Evolutionary conservation across 257 asterid species (phyloP), one percentile per base, ranked within the genome.

Genomic region (Fraxinus excelsior): DNA sequence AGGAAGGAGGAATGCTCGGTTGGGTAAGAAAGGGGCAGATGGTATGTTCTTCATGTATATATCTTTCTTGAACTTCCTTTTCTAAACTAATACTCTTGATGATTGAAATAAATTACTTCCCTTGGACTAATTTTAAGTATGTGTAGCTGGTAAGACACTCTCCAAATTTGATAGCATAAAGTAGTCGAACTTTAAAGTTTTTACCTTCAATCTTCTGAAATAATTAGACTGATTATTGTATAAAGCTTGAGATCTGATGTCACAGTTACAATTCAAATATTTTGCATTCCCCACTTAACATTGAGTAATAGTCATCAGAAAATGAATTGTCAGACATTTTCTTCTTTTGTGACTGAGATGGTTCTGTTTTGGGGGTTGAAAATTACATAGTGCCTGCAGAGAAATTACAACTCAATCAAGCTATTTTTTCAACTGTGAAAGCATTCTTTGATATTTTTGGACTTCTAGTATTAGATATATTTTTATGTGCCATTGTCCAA

Each of bases 1-100:
- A 95, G 78, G 96, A 91, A 67, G 99, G 99, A 18, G 99, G 99
- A 58, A 93, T 93, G 98, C 99, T 95, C 82, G 99, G 99, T 80
- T 95, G 99, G 99, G 99, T 95, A 85, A 87, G 90, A 81, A 95
- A 84, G 89, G 99, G 98, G 32, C 98, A 95, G 87, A 93, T 95
- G 99, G 99, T 95, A 90, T 72, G 96, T 51, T 84, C 37, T 75
- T 74, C 69, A 58, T 76, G 58, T 60, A 67, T 76, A 34, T 77
- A 70, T 70, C 68, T 72, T 21, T 79, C 35, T 68, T 64, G 70
- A 65, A 44, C 67, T 37, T 64, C 26, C 7, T 80, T 66, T 51
- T 67, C 69, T 35, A 28, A 13, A 46, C 66, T 28, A 25, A 46
- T 51, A 29, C 18, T 62, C 68, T 62, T 42, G 53, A 37, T 74